These are phyloP conservation scores for Plasmodium adleri DNA, from an alignment of 169 alveolate species.

Conservation along the genomic window DNA sequence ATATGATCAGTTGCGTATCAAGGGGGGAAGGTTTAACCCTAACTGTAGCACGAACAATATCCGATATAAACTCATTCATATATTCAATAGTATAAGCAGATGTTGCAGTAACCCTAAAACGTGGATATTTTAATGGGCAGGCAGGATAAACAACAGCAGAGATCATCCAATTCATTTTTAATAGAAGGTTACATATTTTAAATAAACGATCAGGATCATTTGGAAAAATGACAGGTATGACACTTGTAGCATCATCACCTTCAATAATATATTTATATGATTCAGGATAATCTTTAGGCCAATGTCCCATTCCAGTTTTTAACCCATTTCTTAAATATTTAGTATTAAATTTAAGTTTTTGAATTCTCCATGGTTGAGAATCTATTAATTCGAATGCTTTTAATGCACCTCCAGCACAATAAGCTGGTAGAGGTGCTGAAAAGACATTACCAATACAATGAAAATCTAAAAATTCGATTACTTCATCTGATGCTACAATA, in stretches of 20 bases:
- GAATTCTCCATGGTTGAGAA: slow-evolving; percentile 81
- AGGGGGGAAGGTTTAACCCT: slow-evolving; percentile 79
- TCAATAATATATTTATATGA: slow-evolving; percentile 79
- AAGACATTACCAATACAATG: slow-evolving; percentile 86
- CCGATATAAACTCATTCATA: slow-evolving; percentile 83
- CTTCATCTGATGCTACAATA: slow-evolving; percentile 81
- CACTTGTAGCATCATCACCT: slow-evolving; percentile 84
- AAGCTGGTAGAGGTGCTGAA: slow-evolving; percentile 88
- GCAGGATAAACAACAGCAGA: slow-evolving; percentile 87
- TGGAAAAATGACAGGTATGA: slow-evolving; percentile 84
- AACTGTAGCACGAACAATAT: slow-evolving; percentile 79
- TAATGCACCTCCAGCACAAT: slow-evolving; percentile 86
- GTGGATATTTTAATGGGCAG: slow-evolving; percentile 82
- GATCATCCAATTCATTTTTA: slow-evolving; percentile 77
- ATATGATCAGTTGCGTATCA: slow-evolving; percentile 6
- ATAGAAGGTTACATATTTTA: slow-evolving; percentile 73
- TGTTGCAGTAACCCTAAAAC: slow-evolving; percentile 86
- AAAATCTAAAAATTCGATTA: slow-evolving; percentile 83
- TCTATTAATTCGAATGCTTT: slow-evolving; percentile 85
- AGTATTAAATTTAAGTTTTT: slow-evolving; percentile 77
- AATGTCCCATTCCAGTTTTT: slow-evolving; percentile 79
- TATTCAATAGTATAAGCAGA: slow-evolving; percentile 79
- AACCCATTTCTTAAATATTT: slow-evolving; percentile 79
- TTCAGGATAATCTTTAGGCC: slow-evolving; percentile 87
- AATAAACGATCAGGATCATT: slow-evolving; percentile 83